phyloP scores from a whole-genome alignment of 1,284 basidiomycete species.

The Peniophora sp. region DNA sequence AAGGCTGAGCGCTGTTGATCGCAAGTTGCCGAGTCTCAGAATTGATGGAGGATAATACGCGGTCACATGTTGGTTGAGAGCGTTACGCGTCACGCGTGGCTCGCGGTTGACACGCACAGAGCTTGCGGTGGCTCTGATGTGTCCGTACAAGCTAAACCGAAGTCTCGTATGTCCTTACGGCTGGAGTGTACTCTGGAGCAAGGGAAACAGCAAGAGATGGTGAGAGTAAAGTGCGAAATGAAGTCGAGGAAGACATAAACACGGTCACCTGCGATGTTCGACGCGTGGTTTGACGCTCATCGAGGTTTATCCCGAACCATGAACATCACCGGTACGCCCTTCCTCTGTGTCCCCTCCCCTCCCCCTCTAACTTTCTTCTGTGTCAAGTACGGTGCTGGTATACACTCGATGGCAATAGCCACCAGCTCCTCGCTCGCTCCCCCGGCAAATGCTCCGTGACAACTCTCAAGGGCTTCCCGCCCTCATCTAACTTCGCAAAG shows the following conservation, averaged over 20 bases:
- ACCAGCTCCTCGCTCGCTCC: slow-evolving; percentile 27
- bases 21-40: no score
- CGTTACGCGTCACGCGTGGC: no score
- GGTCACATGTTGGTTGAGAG: no score
- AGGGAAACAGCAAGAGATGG: no score
- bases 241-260: not conserved
- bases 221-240: no score
- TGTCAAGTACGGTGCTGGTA: slow-evolving; percentile 25
- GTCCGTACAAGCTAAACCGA: no score
- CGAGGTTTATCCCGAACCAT: not conserved
- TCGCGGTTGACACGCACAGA: no score
- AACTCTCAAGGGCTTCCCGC: slow-evolving; percentile 1
- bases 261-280: not conserved
- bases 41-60: no score
- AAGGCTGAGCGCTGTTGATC: no score
- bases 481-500: slow-evolving; percentile 8
- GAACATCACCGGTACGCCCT: not conserved
- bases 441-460: slow-evolving; percentile 18
- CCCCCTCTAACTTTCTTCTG: not conserved
- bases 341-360: not conserved
- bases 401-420: slow-evolving; percentile 23
- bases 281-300: not conserved
- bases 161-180: no score
- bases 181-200: no score
- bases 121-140: no score